Conservation (phyloP, 148 eudicot genomes). For the Rhododendron griersonianum region DNA sequence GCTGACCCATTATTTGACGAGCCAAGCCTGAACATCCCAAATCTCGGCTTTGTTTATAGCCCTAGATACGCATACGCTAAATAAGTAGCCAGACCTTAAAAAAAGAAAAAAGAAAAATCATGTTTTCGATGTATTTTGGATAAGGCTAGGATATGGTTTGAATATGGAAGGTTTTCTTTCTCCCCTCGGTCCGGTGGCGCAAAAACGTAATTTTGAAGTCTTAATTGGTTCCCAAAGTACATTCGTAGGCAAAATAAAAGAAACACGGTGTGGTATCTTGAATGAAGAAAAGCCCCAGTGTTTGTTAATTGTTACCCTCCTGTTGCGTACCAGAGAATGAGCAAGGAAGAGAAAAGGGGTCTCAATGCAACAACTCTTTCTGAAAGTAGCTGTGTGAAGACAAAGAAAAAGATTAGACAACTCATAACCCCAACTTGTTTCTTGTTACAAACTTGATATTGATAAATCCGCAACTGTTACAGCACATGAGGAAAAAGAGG, state of each 20-base stretch:
- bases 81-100: not conserved
- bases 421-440: not conserved
- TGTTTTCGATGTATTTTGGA: not conserved
- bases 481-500: not conserved
- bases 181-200: not conserved
- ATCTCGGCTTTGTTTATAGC: too few species aligned
- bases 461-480: not conserved
- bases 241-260: not conserved
- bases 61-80: too few species aligned
- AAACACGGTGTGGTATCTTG: not conserved
- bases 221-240: not conserved
- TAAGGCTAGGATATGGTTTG: not conserved
- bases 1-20: too few species aligned
- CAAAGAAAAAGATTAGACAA: not conserved
- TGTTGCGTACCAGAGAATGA: not conserved
- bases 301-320: not conserved
- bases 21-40: too few species aligned
- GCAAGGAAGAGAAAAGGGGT: not conserved
- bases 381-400: not conserved
- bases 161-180: not conserved
- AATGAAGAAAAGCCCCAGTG: not conserved
- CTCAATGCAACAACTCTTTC: not conserved
- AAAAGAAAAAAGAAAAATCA: not conserved
- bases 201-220: not conserved
- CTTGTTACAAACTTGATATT: not conserved